These are phyloP conservation scores for Celoporthe dispersa DNA, from an alignment of 2,329 filamentous ascomycete species.

Conservation along the genomic window DNA sequence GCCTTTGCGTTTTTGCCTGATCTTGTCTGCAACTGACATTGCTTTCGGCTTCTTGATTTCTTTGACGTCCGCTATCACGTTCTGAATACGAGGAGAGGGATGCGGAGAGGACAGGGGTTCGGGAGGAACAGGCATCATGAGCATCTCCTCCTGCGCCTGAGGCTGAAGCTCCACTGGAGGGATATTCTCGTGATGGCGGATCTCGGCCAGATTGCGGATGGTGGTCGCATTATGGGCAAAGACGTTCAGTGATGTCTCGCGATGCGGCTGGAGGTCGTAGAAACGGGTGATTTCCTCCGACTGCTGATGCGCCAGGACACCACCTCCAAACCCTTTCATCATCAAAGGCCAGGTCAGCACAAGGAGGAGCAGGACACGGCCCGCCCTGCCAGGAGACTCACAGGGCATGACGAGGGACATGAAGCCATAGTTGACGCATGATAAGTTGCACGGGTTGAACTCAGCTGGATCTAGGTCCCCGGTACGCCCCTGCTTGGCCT, in stretches of 20 bases:
- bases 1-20: background rate
- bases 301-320: slow-evolving; percentile 24
- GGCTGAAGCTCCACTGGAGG: slow-evolving; percentile 12
- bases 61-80: background rate
- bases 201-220: slow-evolving; percentile 27
- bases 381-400: slow-evolving; percentile 2
- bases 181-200: slow-evolving; percentile 20
- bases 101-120: background rate
- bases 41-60: slow-evolving; percentile 8
- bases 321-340: slow-evolving; percentile 26
- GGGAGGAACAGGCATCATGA: slow-evolving; percentile 12
- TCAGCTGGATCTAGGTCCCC: slow-evolving; percentile 5
- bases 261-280: slow-evolving; percentile 7
- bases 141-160: slow-evolving; percentile 2
- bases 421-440: slow-evolving; percentile 22
- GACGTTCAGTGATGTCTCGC: slow-evolving; percentile 12
- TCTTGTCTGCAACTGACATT: slow-evolving; percentile 1
- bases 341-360: slow-evolving; percentile 4
- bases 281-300: slow-evolving; percentile 21
- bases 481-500: slow-evolving; percentile 19
- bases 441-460: slow-evolving; percentile 18
- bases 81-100: background rate
- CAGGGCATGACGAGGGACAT: slow-evolving; percentile 21
- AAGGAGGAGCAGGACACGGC: no score
- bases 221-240: slow-evolving; percentile 23